A percentile compares a stretch with the other conserved stretches of the same genome.
These are phyloP conservation scores for Henckelia pumila DNA, from an alignment of 257 asterid genomes.

Conservation along the genomic window DNA sequence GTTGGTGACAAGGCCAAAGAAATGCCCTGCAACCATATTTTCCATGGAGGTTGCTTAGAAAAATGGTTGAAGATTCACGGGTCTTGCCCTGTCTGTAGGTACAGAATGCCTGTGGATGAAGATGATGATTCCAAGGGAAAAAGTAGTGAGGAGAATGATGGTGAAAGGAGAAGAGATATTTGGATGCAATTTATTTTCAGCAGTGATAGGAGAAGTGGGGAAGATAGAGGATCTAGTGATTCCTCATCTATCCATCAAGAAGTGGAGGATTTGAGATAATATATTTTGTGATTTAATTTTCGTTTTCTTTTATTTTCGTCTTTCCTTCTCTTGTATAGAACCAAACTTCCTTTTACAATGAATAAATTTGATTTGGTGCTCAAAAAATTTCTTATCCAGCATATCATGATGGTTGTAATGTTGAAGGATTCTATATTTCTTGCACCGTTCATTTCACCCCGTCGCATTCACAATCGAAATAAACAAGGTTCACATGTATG, in stretches of 20 bases:
- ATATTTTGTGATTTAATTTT: background rate
- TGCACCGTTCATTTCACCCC: no score
- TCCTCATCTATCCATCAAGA: conserved; percentile 21
- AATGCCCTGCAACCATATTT: conserved; percentile 77
- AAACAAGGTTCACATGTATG: no score
- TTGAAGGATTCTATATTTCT: no score
- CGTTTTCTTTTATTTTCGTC: background rate
- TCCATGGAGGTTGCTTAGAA: conserved; percentile 57
- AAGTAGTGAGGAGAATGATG: conserved; percentile 27
- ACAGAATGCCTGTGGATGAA: conserved; percentile 65
- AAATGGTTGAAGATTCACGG: conserved; percentile 74
- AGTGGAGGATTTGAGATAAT: conserved; percentile 5
- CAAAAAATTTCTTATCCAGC: background rate
- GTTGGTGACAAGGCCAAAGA: conserved; percentile 48
- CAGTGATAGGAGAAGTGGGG: conserved; percentile 29
- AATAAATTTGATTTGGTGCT: conserved; percentile 15
- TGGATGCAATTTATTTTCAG: conserved; percentile 42
- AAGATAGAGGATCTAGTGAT: conserved; percentile 1
- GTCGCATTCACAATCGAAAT: no score
- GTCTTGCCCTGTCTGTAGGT: conserved; percentile 77
- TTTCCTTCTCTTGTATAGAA: background rate
- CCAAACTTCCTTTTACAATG: background rate
- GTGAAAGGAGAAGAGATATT: conserved; percentile 47
- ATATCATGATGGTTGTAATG: conserved; percentile 1
- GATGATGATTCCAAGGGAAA: conserved; percentile 15